Evolutionary conservation across 208 protist species (phyloP), one percentile per base, ranked within the genome.

Genomic region (Leishmania arabica): DNA sequence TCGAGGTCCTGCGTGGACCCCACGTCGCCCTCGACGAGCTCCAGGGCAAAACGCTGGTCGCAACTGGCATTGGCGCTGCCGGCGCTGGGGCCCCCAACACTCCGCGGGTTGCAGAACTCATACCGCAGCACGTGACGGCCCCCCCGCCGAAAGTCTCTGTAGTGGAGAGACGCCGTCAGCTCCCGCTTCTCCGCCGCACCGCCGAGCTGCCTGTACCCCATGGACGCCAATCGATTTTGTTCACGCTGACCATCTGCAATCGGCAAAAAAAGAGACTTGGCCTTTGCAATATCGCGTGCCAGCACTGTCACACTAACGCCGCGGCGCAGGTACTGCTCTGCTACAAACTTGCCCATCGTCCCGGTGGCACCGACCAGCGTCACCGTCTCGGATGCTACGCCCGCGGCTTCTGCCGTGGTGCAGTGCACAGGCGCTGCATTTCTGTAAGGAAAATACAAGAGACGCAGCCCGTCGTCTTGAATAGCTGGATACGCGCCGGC

Each of bases 231-330:
- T 27, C 70, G 68, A 24, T 69, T 79, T 54, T 65, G 66, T 71
- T 91, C 79, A 34, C 78, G 82, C 73, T 86, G 80, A 2, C 88
- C 87, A 54, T 88, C 78, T 2, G 83, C 78, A n/a, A 92, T 87
- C n/a, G 90, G 85, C 34, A 89, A 24, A 51, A 90, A 94, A 47
- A 88, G 60, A 0, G 79, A n/a, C 80, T 88, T 86, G 9, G 89
- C 90, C 64, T 92, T 86, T 51, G 92, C 82, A 11, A 88, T 40
- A 71, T 96, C 86, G 0, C 77, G 78, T 3, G 82, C 78, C 47
- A 94, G 83, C 11, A 96, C 88, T 8, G 88, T 90, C 31, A 96
- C 92, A 81, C 85, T 89, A 62, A 94, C 85, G 40, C 91, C 89
- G 27, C 91, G 87, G 42, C 86, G 88, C 37, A 93, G 78, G 83